Conservation (phyloP, 139 green algal species). For the Microglena sp. region DNA sequence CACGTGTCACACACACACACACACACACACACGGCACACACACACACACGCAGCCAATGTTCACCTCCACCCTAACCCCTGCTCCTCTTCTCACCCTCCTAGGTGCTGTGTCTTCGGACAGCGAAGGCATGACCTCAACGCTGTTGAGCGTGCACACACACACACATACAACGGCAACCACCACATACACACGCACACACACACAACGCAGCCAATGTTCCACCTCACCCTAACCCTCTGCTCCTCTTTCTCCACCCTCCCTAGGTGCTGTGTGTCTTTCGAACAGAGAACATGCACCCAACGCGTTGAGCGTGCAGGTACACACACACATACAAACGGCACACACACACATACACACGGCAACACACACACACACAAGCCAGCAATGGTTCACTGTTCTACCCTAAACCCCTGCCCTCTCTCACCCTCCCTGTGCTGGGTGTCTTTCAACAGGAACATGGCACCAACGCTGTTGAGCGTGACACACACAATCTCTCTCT, state of each 20-base stretch:
- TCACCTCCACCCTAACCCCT: no score
- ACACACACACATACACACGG: not conserved
- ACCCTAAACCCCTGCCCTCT: not conserved
- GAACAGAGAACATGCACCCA: conserved; percentile 67
- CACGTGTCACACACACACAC: not conserved
- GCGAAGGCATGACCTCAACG: no score
- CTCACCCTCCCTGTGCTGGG: conserved; percentile 1
- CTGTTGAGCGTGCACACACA: no score
- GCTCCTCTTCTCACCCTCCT: no score
- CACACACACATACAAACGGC: not conserved
- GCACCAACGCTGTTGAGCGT: no score
- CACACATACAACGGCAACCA: not conserved
- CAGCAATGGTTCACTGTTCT: not conserved
- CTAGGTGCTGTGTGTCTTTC: conserved; percentile 54
- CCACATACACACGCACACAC: conserved; percentile 3
- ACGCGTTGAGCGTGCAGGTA: conserved; percentile 36
- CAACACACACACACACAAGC: not conserved
- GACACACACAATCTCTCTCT: no score
- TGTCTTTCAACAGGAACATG: no score
- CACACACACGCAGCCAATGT: not conserved
- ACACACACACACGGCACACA: not conserved
- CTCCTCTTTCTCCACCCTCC: not conserved
- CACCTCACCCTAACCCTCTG: not conserved
- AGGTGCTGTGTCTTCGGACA: no score
- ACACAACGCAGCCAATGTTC: not conserved